These are phyloP conservation scores for Vitis hybrid DNA, from an alignment of 177 flowering plant species.

Conservation along the genomic window DNA sequence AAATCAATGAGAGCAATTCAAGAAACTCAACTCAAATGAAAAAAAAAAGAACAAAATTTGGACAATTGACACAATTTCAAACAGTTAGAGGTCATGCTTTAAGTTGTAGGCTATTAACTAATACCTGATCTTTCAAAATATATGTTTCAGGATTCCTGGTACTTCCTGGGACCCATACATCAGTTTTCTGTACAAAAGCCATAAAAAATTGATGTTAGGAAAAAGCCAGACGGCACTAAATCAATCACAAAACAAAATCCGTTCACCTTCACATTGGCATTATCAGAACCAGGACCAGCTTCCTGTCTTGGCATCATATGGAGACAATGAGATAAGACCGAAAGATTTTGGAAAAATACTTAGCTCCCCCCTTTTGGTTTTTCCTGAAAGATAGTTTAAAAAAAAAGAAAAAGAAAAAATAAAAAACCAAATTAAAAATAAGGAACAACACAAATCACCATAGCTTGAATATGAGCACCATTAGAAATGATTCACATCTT, in stretches of 20 bases:
- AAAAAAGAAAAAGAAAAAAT: not conserved
- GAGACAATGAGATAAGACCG: slow-evolving; percentile 80
- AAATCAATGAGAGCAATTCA: not conserved
- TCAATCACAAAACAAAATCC: not conserved
- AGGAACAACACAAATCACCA: not conserved
- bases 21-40: not conserved
- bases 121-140: slow-evolving; percentile 89
- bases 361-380: slow-evolving; percentile 86
- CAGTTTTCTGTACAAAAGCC: slow-evolving; percentile 49
- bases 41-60: not conserved
- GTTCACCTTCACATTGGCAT: slow-evolving; percentile 39
- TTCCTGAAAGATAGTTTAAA: slow-evolving; percentile 46
- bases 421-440: not conserved
- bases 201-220: not conserved
- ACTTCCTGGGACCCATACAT: slow-evolving; percentile 80
- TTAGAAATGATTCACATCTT: too few species aligned
- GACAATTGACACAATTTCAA: not conserved
- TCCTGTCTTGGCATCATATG: slow-evolving; percentile 96
- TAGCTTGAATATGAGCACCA: too few species aligned
- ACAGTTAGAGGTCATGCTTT: not conserved
- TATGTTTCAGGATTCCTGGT: slow-evolving; percentile 84
- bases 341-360: slow-evolving; percentile 83
- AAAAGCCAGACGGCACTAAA: not conserved
- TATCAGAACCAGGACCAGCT: slow-evolving; percentile 50
- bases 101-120: not conserved